These are phyloP conservation scores for Ustilago sp. DNA, from an alignment of 1,284 basidiomycete genomes.

Conservation along the genomic window DNA sequence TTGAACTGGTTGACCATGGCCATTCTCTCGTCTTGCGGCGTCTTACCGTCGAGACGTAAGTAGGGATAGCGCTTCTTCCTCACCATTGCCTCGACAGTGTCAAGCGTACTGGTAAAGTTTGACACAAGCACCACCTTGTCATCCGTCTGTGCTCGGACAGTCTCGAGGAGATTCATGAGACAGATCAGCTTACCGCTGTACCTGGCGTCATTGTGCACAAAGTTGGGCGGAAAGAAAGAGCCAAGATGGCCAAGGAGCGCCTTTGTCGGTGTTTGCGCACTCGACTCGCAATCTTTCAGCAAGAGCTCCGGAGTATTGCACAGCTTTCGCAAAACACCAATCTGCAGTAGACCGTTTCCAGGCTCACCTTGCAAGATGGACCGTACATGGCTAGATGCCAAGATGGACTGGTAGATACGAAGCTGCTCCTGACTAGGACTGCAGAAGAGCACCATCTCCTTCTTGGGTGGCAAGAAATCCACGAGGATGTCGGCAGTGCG, in stretches of 20 bases:
- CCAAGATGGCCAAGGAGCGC: slow-evolving; percentile 37
- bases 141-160: slow-evolving; percentile 77
- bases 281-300: slow-evolving; percentile 75
- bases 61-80: slow-evolving; percentile 81
- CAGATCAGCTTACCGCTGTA: slow-evolving; percentile 76
- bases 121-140: slow-evolving; percentile 73
- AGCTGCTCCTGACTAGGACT: slow-evolving; percentile 75
- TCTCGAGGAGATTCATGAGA: slow-evolving; percentile 79
- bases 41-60: slow-evolving; percentile 83
- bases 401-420: slow-evolving; percentile 80
- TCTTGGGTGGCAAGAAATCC: slow-evolving; percentile 88
- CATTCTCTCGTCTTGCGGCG: slow-evolving; percentile 59
- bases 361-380: slow-evolving; percentile 54
- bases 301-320: slow-evolving; percentile 92
- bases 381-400: slow-evolving; percentile 54
- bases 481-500: slow-evolving; percentile 79
- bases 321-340: slow-evolving; percentile 77
- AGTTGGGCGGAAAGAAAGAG: slow-evolving; percentile 48
- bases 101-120: slow-evolving; percentile 78
- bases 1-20: slow-evolving; percentile 63
- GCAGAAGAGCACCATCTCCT: slow-evolving; percentile 72
- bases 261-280: slow-evolving; percentile 38
- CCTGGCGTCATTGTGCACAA: slow-evolving; percentile 42
- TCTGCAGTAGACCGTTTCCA: slow-evolving; percentile 59
- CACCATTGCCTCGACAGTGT: slow-evolving; percentile 89